Percentiles rank a stretch among this genome's conserved stretches.
These are phyloP conservation scores for Salicornia ramosissima DNA, from an alignment of 148 eudicot genomes.

Conservation along the genomic window DNA sequence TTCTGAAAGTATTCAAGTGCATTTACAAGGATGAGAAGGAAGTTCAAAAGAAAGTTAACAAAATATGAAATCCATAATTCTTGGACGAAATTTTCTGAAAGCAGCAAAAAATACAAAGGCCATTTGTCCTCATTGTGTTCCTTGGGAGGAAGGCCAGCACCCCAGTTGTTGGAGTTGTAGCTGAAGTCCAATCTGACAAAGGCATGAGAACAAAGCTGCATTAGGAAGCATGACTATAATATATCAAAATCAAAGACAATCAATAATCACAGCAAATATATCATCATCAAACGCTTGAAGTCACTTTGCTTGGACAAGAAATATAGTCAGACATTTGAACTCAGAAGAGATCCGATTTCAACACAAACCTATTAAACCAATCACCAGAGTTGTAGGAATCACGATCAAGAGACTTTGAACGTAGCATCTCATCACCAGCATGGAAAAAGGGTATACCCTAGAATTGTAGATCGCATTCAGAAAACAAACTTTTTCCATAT, in stretches of 20 bases:
- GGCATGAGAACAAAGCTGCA: slow-evolving; percentile 13
- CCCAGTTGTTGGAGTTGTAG: slow-evolving; percentile 89
- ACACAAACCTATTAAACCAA: slow-evolving; percentile 88
- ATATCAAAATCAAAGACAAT: neutral
- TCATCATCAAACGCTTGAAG: slow-evolving; percentile 2
- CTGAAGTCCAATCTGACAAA: slow-evolving; percentile 80
- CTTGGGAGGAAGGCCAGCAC: slow-evolving; percentile 93
- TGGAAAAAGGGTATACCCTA: slow-evolving; percentile 98
- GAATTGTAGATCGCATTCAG: slow-evolving; percentile 11
- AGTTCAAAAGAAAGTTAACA: neutral
- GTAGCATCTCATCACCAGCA: slow-evolving; percentile 93
- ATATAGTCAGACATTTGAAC: neutral
- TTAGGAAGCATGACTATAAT: neutral
- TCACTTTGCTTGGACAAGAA: neutral
- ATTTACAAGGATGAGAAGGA: neutral
- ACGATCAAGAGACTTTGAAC: slow-evolving; percentile 95
- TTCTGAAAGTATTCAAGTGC: slow-evolving; percentile 35
- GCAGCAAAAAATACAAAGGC: slow-evolving; percentile 63
- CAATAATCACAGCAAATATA: neutral
- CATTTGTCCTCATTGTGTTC: slow-evolving; percentile 72
- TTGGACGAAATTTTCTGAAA: neutral
- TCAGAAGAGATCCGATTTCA: neutral
- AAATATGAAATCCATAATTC: neutral
- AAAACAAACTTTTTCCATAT: neutral
- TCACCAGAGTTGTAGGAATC: slow-evolving; percentile 97